A percentile compares a stretch with the other conserved stretches of the same genome.
phyloP scores from a whole-genome alignment of 2,329 filamentous ascomycete genomes.

The Botrytis elliptica region DNA sequence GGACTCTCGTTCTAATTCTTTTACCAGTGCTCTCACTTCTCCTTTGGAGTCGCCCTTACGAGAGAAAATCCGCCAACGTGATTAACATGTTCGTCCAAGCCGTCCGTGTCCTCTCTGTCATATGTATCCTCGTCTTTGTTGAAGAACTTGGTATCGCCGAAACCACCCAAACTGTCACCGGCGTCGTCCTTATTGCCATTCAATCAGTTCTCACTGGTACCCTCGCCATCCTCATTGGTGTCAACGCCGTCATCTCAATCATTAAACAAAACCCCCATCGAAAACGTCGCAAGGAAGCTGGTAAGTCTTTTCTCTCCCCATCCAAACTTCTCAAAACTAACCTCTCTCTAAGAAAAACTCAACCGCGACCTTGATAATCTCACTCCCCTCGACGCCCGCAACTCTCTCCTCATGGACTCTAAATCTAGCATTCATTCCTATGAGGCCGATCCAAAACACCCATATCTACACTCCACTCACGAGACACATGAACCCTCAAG shows the following conservation, averaged over 20 bases:
- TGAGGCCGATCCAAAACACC: constrained; percentile 28
- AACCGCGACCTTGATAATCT: constrained; percentile 76
- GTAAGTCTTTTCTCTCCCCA: constrained; percentile 53
- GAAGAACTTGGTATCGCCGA: constrained; percentile 86
- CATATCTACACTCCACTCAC: constrained; percentile 27
- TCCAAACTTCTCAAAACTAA: constrained; percentile 2
- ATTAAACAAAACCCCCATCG: constrained; percentile 88
- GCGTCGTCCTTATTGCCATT: constrained; percentile 88
- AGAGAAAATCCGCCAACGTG: constrained; percentile 81
- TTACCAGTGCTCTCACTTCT: constrained; percentile 67
- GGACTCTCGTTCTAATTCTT: constrained; percentile 1
- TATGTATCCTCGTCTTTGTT: constrained; percentile 89
- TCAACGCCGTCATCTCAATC: constrained; percentile 82
- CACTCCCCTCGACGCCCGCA: constrained; percentile 82
- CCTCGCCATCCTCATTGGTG: constrained; percentile 81
- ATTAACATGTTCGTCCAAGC: constrained; percentile 92
- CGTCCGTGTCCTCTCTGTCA: constrained; percentile 83
- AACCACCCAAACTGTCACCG: constrained; percentile 91
- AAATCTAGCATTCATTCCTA: constrained; percentile 15
- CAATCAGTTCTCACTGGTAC: constrained; percentile 81
- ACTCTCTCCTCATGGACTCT: constrained; percentile 63
- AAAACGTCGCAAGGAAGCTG: constrained; percentile 82
- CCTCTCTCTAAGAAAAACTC: constrained; percentile 62
- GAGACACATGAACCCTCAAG: neutral
- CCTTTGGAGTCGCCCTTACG: constrained; percentile 82